Evolutionary conservation across 441 rosid genomes (phyloP).

Genomic region (Melastoma candidum): DNA sequence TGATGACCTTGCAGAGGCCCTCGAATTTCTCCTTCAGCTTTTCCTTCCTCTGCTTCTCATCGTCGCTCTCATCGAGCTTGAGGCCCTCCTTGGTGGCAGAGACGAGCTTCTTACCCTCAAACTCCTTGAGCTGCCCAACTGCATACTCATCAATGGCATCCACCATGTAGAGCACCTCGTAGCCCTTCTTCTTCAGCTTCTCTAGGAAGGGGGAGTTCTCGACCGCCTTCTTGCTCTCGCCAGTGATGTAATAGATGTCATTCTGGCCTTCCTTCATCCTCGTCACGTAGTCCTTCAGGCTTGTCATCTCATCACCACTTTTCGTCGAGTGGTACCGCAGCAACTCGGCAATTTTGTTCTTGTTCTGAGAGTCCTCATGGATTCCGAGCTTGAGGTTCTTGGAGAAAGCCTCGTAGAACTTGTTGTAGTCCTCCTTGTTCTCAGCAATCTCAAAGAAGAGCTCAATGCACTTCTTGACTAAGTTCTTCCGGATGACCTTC

Average conservation of each 20-base stretch:
- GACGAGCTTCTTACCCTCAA: conserved; percentile 80
- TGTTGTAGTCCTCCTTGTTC: conserved; percentile 87
- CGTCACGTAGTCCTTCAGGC: conserved; percentile 84
- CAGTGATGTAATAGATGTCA: conserved; percentile 81
- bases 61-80: conserved; percentile 72
- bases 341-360: conserved; percentile 68
- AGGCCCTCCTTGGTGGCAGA: conserved; percentile 85
- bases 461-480: conserved; percentile 85
- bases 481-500: conserved; percentile 84
- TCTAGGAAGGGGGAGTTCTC: conserved; percentile 96
- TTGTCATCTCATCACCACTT: conserved; percentile 78
- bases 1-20: conserved; percentile 71
- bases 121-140: conserved; percentile 75
- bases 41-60: conserved; percentile 67
- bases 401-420: conserved; percentile 78
- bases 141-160: conserved; percentile 95
- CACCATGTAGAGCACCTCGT: conserved; percentile 79
- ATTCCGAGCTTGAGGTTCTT: conserved; percentile 82
- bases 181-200: conserved; percentile 82
- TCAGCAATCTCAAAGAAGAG: conserved; percentile 87
- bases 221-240: conserved; percentile 90
- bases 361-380: conserved; percentile 88
- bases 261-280: conserved; percentile 92
- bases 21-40: conserved; percentile 61
- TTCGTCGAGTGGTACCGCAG: conserved; percentile 87